phyloP scores from a whole-genome alignment of 805 yeast species.

The Tetrapisispora namnaoensis region DNA sequence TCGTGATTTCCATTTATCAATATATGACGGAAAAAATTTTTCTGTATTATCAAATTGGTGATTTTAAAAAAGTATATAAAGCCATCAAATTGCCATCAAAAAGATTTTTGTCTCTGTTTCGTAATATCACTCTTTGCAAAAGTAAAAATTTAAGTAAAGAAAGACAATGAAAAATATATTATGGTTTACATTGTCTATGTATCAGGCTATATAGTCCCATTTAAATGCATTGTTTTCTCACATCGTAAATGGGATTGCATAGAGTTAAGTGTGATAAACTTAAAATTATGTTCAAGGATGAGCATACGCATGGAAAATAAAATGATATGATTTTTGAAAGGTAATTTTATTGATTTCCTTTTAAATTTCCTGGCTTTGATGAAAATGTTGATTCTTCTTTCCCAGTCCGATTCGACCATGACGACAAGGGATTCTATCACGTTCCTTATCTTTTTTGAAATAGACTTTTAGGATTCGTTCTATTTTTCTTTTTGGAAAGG shows the following conservation, averaged over 20 bases:
- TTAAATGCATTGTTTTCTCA: too few species aligned
- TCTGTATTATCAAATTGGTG: too few species aligned
- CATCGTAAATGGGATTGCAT: too few species aligned
- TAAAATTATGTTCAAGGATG: constrained; percentile 10
- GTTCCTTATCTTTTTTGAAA: constrained; percentile 22
- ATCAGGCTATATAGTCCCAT: too few species aligned
- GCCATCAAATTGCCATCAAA: neutral
- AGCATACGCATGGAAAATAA: constrained; percentile 11
- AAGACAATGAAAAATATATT: neutral
- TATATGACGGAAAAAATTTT: too few species aligned
- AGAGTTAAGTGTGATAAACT: neutral
- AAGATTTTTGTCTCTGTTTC: too few species aligned
- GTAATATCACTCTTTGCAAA: too few species aligned
- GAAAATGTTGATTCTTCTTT: constrained; percentile 66
- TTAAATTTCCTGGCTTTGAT: constrained; percentile 28
- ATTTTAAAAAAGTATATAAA: neutral
- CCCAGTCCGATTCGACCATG: constrained; percentile 92
- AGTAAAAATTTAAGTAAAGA: too few species aligned
- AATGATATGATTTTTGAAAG: neutral
- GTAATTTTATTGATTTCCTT: neutral
- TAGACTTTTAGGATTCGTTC: constrained; percentile 4
- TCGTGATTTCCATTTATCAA: too few species aligned
- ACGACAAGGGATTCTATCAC: constrained; percentile 55
- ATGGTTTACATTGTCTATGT: neutral
- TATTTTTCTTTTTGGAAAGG: neutral